phyloP scores from a whole-genome alignment of 306 rosid genomes.

The Sicyos edulis region DNA sequence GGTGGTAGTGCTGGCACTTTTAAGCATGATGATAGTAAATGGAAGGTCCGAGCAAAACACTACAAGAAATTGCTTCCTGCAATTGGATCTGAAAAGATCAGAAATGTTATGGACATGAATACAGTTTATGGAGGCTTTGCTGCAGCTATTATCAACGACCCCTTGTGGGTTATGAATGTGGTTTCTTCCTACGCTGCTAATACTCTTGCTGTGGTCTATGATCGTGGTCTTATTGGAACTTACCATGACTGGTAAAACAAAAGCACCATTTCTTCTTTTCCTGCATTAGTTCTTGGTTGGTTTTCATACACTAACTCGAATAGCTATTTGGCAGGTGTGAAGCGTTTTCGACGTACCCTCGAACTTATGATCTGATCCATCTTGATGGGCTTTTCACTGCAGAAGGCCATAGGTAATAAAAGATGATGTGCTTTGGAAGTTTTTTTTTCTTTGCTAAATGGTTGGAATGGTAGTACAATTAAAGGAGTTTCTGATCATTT shows the following conservation, averaged over 20 bases:
- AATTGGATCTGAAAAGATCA: conserved; percentile 63
- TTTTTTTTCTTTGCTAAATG: not conserved
- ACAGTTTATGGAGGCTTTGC: conserved; percentile 87
- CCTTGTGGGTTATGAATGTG: conserved; percentile 97
- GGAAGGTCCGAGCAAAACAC: conserved; percentile 70
- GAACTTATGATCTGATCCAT: conserved; percentile 95
- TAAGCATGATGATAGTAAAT: conserved; percentile 68
- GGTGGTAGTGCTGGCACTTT: conserved; percentile 58
- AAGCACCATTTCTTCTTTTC: not conserved
- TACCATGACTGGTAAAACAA: conserved; percentile 77
- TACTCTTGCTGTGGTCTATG: conserved; percentile 76
- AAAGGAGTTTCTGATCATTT: not conserved
- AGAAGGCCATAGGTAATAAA: conserved; percentile 81
- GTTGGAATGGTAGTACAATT: not conserved
- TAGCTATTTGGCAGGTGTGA: conserved; percentile 68
- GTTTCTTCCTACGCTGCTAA: conserved; percentile 77
- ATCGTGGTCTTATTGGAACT: conserved; percentile 91
- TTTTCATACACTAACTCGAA: not conserved
- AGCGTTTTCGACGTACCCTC: conserved; percentile 92
- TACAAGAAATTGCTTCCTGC: conserved; percentile 89
- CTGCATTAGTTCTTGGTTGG: not conserved
- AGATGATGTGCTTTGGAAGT: not conserved
- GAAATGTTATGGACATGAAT: conserved; percentile 98
- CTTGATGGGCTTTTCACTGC: conserved; percentile 84
- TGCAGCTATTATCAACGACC: conserved; percentile 64